Conservation (phyloP, 2,329 filamentous ascomycete species). For the Talaromyces marneffei region DNA sequence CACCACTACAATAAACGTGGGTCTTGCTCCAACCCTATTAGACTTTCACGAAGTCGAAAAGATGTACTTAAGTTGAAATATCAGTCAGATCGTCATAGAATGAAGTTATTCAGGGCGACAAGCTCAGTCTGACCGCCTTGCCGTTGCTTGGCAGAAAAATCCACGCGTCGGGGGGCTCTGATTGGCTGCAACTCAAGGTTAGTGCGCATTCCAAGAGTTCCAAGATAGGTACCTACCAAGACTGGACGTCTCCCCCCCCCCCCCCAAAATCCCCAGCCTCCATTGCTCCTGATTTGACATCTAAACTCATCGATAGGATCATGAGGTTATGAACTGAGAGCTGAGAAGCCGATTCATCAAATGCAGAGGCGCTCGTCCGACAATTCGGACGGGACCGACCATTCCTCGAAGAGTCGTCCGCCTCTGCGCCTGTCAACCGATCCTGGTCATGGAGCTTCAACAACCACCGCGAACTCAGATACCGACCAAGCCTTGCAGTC, state of each 20-base stretch:
- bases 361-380: constrained; percentile 44
- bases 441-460: constrained; percentile 25
- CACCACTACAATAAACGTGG: no score
- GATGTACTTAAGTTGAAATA: neutral
- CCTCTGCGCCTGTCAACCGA: constrained; percentile 28
- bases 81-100: neutral
- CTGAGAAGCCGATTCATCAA: constrained; percentile 21
- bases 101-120: neutral
- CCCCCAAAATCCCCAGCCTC: neutral
- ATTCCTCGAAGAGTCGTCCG: constrained; percentile 22
- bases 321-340: neutral
- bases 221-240: constrained; percentile 1
- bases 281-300: neutral
- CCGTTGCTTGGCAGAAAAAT: constrained; percentile 3
- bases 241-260: neutral
- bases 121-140: constrained; percentile 1
- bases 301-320: neutral
- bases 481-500: constrained; percentile 24
- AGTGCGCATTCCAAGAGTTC: constrained; percentile 4
- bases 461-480: constrained; percentile 18
- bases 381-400: constrained; percentile 39
- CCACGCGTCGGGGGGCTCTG: neutral
- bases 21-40: no score
- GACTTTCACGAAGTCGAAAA: neutral
- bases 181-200: constrained; percentile 1